Percentiles rank a stretch among this genome's conserved stretches.
Conservation (phyloP, 805 yeast genomes). For the Komagataella ulmi region DNA sequence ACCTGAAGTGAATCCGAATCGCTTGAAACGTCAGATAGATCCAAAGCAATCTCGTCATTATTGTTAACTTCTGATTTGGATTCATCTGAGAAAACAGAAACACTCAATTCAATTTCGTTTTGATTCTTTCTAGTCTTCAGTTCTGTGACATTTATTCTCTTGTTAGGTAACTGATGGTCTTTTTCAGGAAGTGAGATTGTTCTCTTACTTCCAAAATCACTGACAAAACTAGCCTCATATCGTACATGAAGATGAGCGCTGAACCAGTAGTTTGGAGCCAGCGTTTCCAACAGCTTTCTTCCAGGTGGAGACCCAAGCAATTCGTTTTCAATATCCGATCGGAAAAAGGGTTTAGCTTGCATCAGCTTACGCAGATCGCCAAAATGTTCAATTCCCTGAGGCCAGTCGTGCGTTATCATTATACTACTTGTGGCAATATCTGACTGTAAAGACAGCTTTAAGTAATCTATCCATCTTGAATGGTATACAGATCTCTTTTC, state of each 20-base stretch:
- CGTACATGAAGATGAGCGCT: slow-evolving; percentile 81
- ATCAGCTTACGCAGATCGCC: slow-evolving; percentile 48
- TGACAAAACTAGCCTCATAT: slow-evolving; percentile 44
- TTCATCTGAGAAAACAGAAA: slow-evolving; percentile 2
- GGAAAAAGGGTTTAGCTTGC: slow-evolving; percentile 51
- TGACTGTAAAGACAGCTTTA: slow-evolving; percentile 31
- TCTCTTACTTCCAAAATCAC: slow-evolving; percentile 11
- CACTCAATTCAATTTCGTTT: slow-evolving; percentile 8
- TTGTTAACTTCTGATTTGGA: slow-evolving; percentile 8
- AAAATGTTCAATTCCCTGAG: slow-evolving; percentile 54
- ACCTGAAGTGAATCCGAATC: not conserved
- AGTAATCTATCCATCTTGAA: slow-evolving; percentile 48
- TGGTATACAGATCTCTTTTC: slow-evolving; percentile 58
- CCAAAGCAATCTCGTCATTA: slow-evolving; percentile 20
- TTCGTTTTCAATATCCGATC: slow-evolving; percentile 42
- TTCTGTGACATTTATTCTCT: slow-evolving; percentile 1
- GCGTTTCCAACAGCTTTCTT: slow-evolving; percentile 32
- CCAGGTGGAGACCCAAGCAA: slow-evolving; percentile 65
- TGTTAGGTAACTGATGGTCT: slow-evolving; percentile 1
- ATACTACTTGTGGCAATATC: slow-evolving; percentile 26
- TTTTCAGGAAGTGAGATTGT: slow-evolving; percentile 7
- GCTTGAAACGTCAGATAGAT: slow-evolving; percentile 9
- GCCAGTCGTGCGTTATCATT: slow-evolving; percentile 89
- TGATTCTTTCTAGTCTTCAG: slow-evolving; percentile 5
- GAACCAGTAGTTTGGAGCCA: slow-evolving; percentile 69